phyloP scores from a whole-genome alignment of 2,329 filamentous ascomycete genomes.

The Aspergillus candidus region DNA sequence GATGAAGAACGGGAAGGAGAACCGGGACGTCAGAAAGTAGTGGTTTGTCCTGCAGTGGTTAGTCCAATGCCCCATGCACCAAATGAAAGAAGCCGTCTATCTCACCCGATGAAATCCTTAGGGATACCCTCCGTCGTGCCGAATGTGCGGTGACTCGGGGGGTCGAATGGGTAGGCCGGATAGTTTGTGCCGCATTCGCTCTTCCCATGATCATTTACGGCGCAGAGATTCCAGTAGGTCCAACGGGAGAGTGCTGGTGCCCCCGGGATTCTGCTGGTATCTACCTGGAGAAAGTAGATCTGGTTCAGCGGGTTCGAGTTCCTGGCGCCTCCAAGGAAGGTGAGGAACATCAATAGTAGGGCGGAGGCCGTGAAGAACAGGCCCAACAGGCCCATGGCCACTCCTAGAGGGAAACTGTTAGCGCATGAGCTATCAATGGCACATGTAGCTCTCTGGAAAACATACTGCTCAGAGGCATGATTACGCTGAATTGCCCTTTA shows the following conservation, averaged over 20 bases:
- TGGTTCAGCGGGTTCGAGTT: conserved; percentile 57
- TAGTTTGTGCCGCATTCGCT: conserved; percentile 60
- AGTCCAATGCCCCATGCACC: no score
- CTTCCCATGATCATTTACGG: conserved; percentile 48
- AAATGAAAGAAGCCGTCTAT: conserved; percentile 9
- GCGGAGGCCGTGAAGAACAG: conserved; percentile 58
- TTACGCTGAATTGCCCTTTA: conserved; percentile 1
- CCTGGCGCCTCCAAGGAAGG: conserved; percentile 56
- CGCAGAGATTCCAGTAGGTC: conserved; percentile 86
- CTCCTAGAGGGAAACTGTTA: conserved; percentile 39
- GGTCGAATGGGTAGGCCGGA: conserved; percentile 61
- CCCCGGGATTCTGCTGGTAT: conserved; percentile 65
- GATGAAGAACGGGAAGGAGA: conserved; percentile 87
- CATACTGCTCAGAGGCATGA: conserved; percentile 31
- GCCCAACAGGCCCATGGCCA: conserved; percentile 50
- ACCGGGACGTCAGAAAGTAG: conserved; percentile 82
- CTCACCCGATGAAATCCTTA: conserved; percentile 48
- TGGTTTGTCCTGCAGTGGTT: conserved; percentile 44
- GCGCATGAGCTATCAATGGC: not conserved
- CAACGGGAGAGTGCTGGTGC: conserved; percentile 67
- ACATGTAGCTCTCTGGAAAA: not conserved
- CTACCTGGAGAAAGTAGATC: conserved; percentile 80
- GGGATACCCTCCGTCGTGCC: conserved; percentile 50
- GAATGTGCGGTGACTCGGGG: conserved; percentile 52
- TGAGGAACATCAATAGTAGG: conserved; percentile 59